Percentiles rank a stretch among this genome's conserved stretches.
Evolutionary conservation across 1,284 basidiomycete species (phyloP).

Genomic region (Fomitopsis pinicola): DNA sequence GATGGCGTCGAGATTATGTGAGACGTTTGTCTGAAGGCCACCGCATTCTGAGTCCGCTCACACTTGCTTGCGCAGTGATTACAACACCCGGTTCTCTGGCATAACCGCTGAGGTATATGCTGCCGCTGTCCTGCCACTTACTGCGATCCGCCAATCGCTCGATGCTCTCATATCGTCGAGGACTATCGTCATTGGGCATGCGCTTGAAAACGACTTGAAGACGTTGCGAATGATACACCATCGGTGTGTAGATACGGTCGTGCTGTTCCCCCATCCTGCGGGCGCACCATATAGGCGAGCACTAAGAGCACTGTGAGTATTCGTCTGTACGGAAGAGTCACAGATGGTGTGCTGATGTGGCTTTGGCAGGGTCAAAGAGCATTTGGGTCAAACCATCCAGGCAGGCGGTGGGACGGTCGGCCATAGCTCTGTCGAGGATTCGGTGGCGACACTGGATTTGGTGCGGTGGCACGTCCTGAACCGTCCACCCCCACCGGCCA

Average conservation of each 20-base stretch:
- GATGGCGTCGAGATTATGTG: slow-evolving; percentile 77
- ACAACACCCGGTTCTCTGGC: slow-evolving; percentile 89
- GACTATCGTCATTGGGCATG: slow-evolving; percentile 84
- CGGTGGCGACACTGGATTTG: slow-evolving; percentile 78
- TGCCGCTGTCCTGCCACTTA: slow-evolving; percentile 56
- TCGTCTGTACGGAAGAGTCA: not conserved
- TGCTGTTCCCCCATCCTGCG: slow-evolving; percentile 78
- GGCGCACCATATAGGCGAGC: slow-evolving; percentile 79
- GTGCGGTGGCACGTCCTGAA: slow-evolving; percentile 72
- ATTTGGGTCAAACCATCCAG: slow-evolving; percentile 76
- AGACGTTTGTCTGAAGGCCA: slow-evolving; percentile 24
- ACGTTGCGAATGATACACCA: slow-evolving; percentile 82
- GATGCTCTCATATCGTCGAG: slow-evolving; percentile 67
- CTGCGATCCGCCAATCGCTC: slow-evolving; percentile 61
- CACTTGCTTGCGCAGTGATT: slow-evolving; percentile 56
- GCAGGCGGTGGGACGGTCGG: slow-evolving; percentile 66
- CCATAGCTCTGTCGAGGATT: slow-evolving; percentile 85
- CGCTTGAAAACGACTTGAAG: slow-evolving; percentile 87
- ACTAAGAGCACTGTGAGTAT: slow-evolving; percentile 70
- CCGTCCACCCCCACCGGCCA: slow-evolving; percentile 37
- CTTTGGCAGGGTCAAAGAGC: slow-evolving; percentile 63
- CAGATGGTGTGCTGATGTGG: not conserved
- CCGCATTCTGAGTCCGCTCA: not conserved
- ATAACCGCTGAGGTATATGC: slow-evolving; percentile 60
- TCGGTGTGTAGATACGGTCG: slow-evolving; percentile 78